These are phyloP conservation scores for Fusarium graminum DNA, from an alignment of 2,329 filamentous ascomycete species.

Conservation along the genomic window DNA sequence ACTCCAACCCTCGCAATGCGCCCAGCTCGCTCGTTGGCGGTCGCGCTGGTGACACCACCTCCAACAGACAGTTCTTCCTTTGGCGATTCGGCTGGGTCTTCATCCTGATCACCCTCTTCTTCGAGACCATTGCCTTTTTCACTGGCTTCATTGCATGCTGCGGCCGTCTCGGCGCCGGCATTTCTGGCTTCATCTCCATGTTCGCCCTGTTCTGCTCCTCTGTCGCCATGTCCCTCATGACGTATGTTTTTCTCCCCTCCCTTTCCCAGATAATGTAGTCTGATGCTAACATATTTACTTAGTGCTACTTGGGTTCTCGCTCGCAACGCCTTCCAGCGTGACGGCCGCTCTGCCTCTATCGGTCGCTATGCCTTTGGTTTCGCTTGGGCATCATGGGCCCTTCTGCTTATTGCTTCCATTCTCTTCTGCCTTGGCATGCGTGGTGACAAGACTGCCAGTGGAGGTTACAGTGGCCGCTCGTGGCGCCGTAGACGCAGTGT, in stretches of 20 bases:
- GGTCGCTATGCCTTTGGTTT: conserved; percentile 81
- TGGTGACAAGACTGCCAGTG: conserved; percentile 57
- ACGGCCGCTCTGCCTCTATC: conserved; percentile 68
- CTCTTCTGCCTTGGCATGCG: conserved; percentile 76
- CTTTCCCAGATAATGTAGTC: background rate
- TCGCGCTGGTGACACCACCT: conserved; percentile 68
- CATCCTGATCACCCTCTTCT: conserved; percentile 86
- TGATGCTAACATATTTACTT: conserved; percentile 18
- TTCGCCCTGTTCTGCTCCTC: conserved; percentile 77
- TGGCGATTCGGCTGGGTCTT: conserved; percentile 96
- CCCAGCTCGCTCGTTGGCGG: conserved; percentile 63
- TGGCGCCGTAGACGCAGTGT: conserved; percentile 53
- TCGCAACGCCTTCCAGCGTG: conserved; percentile 72
- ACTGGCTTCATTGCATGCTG: conserved; percentile 76
- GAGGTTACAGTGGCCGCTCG: conserved; percentile 51
- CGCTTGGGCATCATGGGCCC: conserved; percentile 78
- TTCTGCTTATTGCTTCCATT: conserved; percentile 74
- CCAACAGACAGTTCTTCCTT: conserved; percentile 78
- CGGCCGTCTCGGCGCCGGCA: conserved; percentile 76
- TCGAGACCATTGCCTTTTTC: conserved; percentile 76
- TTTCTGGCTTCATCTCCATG: conserved; percentile 70
- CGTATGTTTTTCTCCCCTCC: conserved; percentile 64
- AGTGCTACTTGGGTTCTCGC: conserved; percentile 75
- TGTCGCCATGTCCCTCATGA: conserved; percentile 78
- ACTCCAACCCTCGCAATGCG: conserved; percentile 59